Base-by-base conservation (phyloP, 805 yeast genomes). In the Lachancea dasiensis region DNA sequence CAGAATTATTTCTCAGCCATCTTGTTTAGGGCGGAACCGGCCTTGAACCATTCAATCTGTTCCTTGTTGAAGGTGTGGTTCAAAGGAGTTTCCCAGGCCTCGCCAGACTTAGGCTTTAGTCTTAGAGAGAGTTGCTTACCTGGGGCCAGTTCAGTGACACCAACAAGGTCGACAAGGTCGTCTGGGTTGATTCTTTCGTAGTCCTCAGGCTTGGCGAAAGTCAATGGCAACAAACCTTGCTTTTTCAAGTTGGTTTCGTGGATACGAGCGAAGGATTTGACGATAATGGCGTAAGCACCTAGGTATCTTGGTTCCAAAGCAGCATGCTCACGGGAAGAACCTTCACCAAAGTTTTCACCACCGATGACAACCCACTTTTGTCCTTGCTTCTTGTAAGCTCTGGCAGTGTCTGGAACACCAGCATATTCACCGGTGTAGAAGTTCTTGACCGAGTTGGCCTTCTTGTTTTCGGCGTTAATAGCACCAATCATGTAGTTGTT, bases 401-500 rank as follows among this genome's bases (percentile, higher is more conserved):
- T 80, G 59, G 95, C 97, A 54, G 94, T 84, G 68, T 87, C 95
- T 72, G 98, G 98, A 61, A 92, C 96, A 74, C 95, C 92, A 59
- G 72, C 79, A 76, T 77, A 86, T 65, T 75, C 84, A 68, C 95
- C 95, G 58, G 95, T 90, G 80, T 80, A 78, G 61, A 75, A 81
- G 77, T 90, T 86, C 75, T 76, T 84, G 52, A 92, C 79, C 58
- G 71, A 70, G 85, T 90, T 90, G 51, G 95, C 95, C 77, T 90
- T 86, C 52, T 81, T 84, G 70, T 90, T 90, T 73, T 83, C 97
- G 63, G 89, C 89, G 72, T 90, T 90, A 66, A 80, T 89, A 53
- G 97, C 97, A 75, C 98, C 98, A 75, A 90, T 90, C 95, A 90
- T 89, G 74, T 92, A 90, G 78, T 92, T 90, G 79, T 90, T 87